These are phyloP conservation scores for Paulownia fortunei DNA, from an alignment of 257 asterid species.

Conservation along the genomic window DNA sequence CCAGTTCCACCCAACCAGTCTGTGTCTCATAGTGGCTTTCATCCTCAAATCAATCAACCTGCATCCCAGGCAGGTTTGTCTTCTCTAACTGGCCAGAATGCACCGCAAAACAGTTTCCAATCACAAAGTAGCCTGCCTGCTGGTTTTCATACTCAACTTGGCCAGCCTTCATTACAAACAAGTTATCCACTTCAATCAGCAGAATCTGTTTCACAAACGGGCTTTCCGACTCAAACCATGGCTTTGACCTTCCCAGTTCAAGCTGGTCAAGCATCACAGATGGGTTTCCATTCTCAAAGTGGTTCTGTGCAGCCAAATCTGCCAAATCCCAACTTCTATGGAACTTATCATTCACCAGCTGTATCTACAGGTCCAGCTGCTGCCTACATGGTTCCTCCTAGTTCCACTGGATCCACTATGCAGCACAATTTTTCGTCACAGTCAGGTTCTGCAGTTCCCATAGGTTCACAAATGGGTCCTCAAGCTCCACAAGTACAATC, in stretches of 20 bases:
- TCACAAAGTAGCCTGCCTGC: conserved; percentile 45
- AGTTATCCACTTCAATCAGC: conserved; percentile 49
- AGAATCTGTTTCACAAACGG: conserved; percentile 39
- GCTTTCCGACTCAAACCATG: conserved; percentile 44
- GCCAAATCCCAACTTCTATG: conserved; percentile 59
- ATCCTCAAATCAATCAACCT: conserved; percentile 50
- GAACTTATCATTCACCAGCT: conserved; percentile 50
- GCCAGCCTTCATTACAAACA: conserved; percentile 48
- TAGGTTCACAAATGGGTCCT: conserved; percentile 48
- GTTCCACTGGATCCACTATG: conserved; percentile 46
- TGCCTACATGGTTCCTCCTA: conserved; percentile 52
- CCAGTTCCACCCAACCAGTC: conserved; percentile 46
- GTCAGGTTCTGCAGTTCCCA: conserved; percentile 46
- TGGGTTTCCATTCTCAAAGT: conserved; percentile 56
- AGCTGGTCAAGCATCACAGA: conserved; percentile 52
- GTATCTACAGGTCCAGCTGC: conserved; percentile 45
- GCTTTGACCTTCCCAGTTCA: conserved; percentile 48
- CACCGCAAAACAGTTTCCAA: conserved; percentile 48
- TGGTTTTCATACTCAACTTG: conserved; percentile 60
- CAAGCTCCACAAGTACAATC: conserved; percentile 53
- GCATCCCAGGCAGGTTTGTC: conserved; percentile 42
- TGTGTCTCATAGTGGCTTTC: conserved; percentile 42
- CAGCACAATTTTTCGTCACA: conserved; percentile 54
- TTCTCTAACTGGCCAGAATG: conserved; percentile 42
- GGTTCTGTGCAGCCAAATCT: conserved; percentile 48